Percentiles rank a stretch among this genome's conserved stretches.
These are phyloP conservation scores for Xylaria longipes DNA, from an alignment of 495 filamentous ascomycete species.

Conservation along the genomic window DNA sequence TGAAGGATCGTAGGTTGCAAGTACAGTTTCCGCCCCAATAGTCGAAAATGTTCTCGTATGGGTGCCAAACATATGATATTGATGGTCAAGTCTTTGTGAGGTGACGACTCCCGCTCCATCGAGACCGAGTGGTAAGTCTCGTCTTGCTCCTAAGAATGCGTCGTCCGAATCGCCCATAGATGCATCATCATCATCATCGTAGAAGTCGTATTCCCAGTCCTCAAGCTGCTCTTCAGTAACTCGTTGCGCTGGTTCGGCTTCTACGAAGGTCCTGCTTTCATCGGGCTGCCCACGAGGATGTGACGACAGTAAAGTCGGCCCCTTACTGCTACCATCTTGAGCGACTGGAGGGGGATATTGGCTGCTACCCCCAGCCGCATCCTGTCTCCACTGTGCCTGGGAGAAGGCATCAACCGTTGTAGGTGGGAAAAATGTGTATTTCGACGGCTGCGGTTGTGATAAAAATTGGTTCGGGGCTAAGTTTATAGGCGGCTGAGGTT, in stretches of 20 bases:
- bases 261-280: slow-evolving; percentile 30
- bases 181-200: slow-evolving; percentile 77
- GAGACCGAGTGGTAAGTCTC: slow-evolving; percentile 39
- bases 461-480: slow-evolving; percentile 35
- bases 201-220: slow-evolving; percentile 51
- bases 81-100: slow-evolving; percentile 40
- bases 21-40: slow-evolving; percentile 60
- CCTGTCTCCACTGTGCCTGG: slow-evolving; percentile 39
- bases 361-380: slow-evolving; percentile 22
- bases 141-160: slow-evolving; percentile 38
- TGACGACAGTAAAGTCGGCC: slow-evolving; percentile 13
- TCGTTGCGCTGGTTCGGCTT: slow-evolving; percentile 25
- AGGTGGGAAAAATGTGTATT: slow-evolving; percentile 42
- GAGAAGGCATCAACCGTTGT: slow-evolving; percentile 41
- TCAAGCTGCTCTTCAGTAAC: slow-evolving; percentile 11
- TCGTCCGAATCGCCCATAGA: slow-evolving; percentile 64
- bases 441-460: slow-evolving; percentile 40
- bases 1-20: slow-evolving; percentile 78
- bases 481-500: slow-evolving; percentile 31
- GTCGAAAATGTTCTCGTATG: slow-evolving; percentile 52
- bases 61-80: slow-evolving; percentile 44
- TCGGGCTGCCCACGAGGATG: slow-evolving; percentile 24
- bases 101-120: slow-evolving; percentile 50
- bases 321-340: slow-evolving; percentile 25
- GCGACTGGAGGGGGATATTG: slow-evolving; percentile 26